Evolutionary conservation across 495 filamentous ascomycete species (phyloP), one percentile per base, ranked within the genome.

Genomic region (Staphylotrichum tortipilum): DNA sequence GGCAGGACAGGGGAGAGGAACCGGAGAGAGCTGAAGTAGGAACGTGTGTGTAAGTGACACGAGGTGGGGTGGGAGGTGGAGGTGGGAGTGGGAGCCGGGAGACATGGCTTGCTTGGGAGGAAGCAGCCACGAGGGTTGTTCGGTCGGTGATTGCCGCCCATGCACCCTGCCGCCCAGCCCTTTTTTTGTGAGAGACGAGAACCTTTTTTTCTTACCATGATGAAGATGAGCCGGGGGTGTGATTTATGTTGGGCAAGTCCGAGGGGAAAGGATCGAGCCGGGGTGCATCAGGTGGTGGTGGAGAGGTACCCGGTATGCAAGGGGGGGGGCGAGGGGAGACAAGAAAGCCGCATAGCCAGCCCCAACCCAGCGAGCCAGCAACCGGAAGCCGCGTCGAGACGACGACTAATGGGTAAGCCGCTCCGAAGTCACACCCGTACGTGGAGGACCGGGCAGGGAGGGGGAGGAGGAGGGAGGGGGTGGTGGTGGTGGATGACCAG

Each of bases 191-290:
- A 57, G 55, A 30, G 43, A 53, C 37, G 14, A 49, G 34, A 28
- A n/a, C n/a, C n/a, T n/a, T n/a, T n/a, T n/a, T 31, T 56, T 55
- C 72, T 74, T 73, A 75, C 72, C 70, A 75, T 74, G 52, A 41
- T 62, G 62, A 38, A 56, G 37, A 35, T 39, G 29, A 47, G 24
- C 34, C 44, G 59, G 57, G 31, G 17, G 36, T n/a, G n/a, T n/a
- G n/a, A 33, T 33, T 38, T 63, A 55, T 59, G 65, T 68, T 67
- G 64, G 64, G 66, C 65, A 70, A 66, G 52, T 34, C 51, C 44
- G 37, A 55, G 37, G 52, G 28, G n/a, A n/a, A 43, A 47, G 55
- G 28, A 47, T 44, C 49, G 63, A 60, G 55, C 48, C 53, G 43
- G 57, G 49, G 53, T 62, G 54, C 52, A 52, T 52, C 47, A 28